Evolutionary conservation across 352 stramenopile species (phyloP), one percentile per base, ranked within the genome.

Genomic region (Globisporangium megalacanthum): DNA sequence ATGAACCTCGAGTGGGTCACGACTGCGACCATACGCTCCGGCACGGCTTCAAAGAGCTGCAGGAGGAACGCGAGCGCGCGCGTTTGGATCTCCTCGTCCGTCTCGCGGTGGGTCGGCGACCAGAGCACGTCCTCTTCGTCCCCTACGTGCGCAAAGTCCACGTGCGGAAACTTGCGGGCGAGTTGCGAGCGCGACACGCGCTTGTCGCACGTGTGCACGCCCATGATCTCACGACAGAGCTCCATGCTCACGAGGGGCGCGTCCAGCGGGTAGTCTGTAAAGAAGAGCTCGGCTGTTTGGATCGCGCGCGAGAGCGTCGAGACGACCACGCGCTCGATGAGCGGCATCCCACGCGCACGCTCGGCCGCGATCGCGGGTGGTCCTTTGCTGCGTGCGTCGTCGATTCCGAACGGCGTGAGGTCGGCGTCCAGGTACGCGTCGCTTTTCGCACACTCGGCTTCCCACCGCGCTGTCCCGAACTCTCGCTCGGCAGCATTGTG

Each of bases 1-100:
- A 92, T 89, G 58, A 89, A 92, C n/a, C 72, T 79, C 10, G 77
- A 86, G 62, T 92, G 82, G 5, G 74, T 74, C 51, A 86, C 75
- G 1, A 92, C 70, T 0, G 69, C 74, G 15, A 89, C 76, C 46
- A 83, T 69, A 13, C 54, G 65, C 62, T 92, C 75, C 4, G 65
- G 69, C 19, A 86, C 69, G 3, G 75, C 66, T n/a, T 52, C 52
- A 36, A 87, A 86, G 56, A 61, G 47, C 48, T 54, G 56, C 48
- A 36, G 29, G 20, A 89, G 54, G 55, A 92, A 89, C 1, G 14
- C 35, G 7, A 58, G 60, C 6, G 77, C 82, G 4, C 82, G 75
- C 31, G 64, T 46, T 31, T 76, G 58, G 41, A 89, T 73, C 58
- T 90, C 79, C 0, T 70, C 76, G 52, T 73, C 69, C 5, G 75